Evolutionary conservation across 23 red algal genomes (phyloP), one percentile per base, ranked within the genome.

Genomic region (Cyanidium caldarium): DNA sequence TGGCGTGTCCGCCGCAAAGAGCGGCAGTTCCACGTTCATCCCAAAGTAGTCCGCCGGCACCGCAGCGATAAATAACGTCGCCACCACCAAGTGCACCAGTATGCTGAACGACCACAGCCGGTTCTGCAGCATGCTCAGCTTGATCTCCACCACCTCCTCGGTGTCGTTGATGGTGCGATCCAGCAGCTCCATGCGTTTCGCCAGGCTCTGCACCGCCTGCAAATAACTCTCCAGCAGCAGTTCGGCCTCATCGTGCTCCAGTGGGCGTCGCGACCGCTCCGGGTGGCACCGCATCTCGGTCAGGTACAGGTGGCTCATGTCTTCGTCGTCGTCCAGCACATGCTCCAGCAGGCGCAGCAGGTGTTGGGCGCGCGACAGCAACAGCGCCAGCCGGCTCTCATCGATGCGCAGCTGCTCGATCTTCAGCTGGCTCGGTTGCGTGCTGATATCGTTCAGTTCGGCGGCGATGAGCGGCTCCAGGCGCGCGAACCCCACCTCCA

Each of bases 251-350:
- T 94, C 87, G 42, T 94, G 87, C 43, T 94, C 87, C 12, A 84
- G 37, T 0, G 87, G 77, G 67, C 80, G 80, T 36, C 87, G 76
- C 2, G 28, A n/a, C 38, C 39, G 21, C 2, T 51, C 66, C 1
- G 69, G 87, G 34, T 75, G 80, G 36, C 68, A 70, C 10, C 73
- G 72, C 58, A 77, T 85, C 44, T 94, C 87, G 26, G 80, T 81
- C 31, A 94, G 69, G 40, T 94, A 94, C 87, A 94, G 80, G 37
- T 84, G 75, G 26, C 73, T 77, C 87, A 94, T 94, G 37, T 94
- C 87, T 35, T 94, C 87, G 39, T 94, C 87, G 14, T 94, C 87
- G 33, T 94, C 80, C 12, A 94, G 70, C n/a, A 85, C 72, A 25
- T 76, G 42, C 36, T 82, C 72, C 26, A 94, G 67, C 2, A 79